Conservation (phyloP, 2,329 filamentous ascomycete genomes). For the Xylariaceae sp. region DNA sequence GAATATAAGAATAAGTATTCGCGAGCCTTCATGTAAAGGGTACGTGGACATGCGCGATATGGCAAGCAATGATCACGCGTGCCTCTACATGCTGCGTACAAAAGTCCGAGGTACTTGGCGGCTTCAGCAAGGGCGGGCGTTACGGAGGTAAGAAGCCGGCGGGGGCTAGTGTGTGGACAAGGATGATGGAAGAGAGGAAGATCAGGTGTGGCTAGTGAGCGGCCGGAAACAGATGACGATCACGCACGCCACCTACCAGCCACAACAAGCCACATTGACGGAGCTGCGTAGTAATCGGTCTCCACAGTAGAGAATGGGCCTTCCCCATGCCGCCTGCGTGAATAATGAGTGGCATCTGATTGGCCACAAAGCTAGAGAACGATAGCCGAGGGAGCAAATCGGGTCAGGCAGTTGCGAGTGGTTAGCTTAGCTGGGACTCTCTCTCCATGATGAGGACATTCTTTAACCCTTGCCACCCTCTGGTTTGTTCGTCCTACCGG, state of each 20-base stretch:
- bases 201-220: too few species aligned
- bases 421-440: constrained; percentile 7
- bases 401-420: constrained; percentile 19
- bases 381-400: constrained; percentile 31
- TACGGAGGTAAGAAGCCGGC: too few species aligned
- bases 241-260: neutral
- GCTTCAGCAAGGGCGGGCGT: too few species aligned
- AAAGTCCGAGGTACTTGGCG: too few species aligned
- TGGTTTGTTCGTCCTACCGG: neutral
- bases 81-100: too few species aligned
- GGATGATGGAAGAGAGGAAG: too few species aligned
- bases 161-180: too few species aligned
- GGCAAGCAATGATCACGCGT: too few species aligned
- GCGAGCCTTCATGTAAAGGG: too few species aligned
- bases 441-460: constrained; percentile 30
- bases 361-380: constrained; percentile 21
- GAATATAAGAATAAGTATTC: too few species aligned
- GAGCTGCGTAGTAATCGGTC: neutral
- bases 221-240: neutral
- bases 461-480: constrained; percentile 22
- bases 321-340: constrained; percentile 19
- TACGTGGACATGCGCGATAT: too few species aligned
- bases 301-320: neutral
- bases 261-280: neutral
- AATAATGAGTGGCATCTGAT: constrained; percentile 30